Percentiles rank a stretch among this genome's conserved stretches.
These are phyloP conservation scores for Tetrapisispora namnaoensis DNA, from an alignment of 805 yeast species.

Conservation along the genomic window DNA sequence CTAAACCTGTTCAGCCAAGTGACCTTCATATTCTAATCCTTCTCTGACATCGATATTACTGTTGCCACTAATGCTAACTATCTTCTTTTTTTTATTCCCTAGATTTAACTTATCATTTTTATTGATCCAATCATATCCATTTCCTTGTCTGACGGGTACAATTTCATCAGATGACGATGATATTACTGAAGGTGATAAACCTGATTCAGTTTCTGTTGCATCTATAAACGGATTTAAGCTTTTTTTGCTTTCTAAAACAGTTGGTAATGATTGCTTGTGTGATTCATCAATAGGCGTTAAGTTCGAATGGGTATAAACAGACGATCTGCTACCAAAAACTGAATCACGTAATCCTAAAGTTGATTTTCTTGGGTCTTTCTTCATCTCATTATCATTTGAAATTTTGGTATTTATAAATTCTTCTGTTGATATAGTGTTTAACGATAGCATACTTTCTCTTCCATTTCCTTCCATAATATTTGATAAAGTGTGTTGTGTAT, in stretches of 20 bases:
- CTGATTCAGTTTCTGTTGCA: not conserved
- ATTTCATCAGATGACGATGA: slow-evolving; percentile 25
- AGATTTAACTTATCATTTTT: slow-evolving; percentile 15
- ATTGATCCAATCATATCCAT: slow-evolving; percentile 24
- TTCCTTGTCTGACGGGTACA: slow-evolving; percentile 28
- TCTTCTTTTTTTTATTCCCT: slow-evolving; percentile 26
- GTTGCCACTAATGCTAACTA: slow-evolving; percentile 29
- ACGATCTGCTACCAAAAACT: slow-evolving; percentile 23
- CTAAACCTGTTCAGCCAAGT: slow-evolving; percentile 22
- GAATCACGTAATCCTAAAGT: slow-evolving; percentile 34
- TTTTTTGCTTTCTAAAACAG: slow-evolving; percentile 8
- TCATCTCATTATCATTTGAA: slow-evolving; percentile 46
- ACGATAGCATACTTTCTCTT: slow-evolving; percentile 58
- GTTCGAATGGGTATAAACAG: not conserved
- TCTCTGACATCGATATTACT: slow-evolving; percentile 27
- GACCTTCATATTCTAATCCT: slow-evolving; percentile 27
- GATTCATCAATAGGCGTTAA: not conserved
- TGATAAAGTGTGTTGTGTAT: slow-evolving; percentile 12
- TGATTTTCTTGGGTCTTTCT: slow-evolving; percentile 36
- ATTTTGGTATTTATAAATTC: slow-evolving; percentile 72
- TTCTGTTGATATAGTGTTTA: slow-evolving; percentile 79
- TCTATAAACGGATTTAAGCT: slow-evolving; percentile 1
- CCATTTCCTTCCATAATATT: not conserved
- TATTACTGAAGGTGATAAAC: slow-evolving; percentile 6
- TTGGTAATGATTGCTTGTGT: slow-evolving; percentile 6